A percentile compares a stretch with the other conserved stretches of the same genome.
Conservation (phyloP, 805 yeast genomes). For the Candida wancherniae region DNA sequence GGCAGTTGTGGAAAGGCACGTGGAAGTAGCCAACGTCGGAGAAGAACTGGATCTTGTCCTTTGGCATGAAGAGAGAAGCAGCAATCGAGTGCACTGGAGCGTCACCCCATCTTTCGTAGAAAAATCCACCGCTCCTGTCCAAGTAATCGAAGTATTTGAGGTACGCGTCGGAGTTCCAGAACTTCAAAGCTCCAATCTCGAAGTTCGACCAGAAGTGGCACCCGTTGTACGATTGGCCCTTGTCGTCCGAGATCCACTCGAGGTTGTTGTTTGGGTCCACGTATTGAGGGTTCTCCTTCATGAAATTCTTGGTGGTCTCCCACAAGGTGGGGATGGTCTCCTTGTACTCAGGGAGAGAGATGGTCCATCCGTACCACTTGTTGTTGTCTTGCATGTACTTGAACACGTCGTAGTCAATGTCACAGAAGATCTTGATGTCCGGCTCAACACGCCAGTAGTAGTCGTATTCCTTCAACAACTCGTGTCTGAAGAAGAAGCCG, state of each 20-base stretch:
- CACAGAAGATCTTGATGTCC: conserved; percentile 74
- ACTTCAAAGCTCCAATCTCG: conserved; percentile 68
- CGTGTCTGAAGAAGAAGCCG: conserved; percentile 83
- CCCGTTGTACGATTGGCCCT: conserved; percentile 65
- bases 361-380: conserved; percentile 84
- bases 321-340: conserved; percentile 86
- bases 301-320: conserved; percentile 68
- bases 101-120: conserved; percentile 92
- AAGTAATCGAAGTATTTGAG: conserved; percentile 63
- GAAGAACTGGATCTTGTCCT: conserved; percentile 68
- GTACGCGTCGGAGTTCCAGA: conserved; percentile 75
- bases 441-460: conserved; percentile 97
- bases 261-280: conserved; percentile 60
- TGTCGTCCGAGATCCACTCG: conserved; percentile 66
- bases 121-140: conserved; percentile 85
- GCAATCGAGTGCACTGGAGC: conserved; percentile 92
- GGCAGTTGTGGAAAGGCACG: conserved; percentile 78
- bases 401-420: conserved; percentile 84
- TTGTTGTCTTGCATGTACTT: conserved; percentile 67
- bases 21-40: conserved; percentile 83
- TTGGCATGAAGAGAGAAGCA: conserved; percentile 70
- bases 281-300: conserved; percentile 54
- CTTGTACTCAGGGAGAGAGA: conserved; percentile 74
- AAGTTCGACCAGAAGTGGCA: conserved; percentile 94
- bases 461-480: conserved; percentile 67